Evolutionary conservation across 176 grass and related monocot species (phyloP), one percentile per base, ranked within the genome.

Genomic region (Pharus latifolius): DNA sequence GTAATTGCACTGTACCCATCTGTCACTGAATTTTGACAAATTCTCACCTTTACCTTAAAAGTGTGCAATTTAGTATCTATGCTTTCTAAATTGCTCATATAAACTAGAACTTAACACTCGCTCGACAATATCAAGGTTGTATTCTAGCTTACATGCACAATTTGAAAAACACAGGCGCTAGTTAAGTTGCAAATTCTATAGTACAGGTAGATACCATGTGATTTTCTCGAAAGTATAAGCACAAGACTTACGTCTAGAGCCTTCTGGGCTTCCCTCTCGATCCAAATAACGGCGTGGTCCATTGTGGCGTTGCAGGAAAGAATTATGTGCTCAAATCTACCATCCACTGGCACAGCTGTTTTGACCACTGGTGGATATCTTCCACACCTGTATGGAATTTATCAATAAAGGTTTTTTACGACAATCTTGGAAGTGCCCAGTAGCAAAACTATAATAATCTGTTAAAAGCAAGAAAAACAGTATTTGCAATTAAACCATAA

Each of bases 271-370:
- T 92, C 94, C 66, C 78, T 87, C 74, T 90, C 80, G 10, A 97
- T 92, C 80, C 85, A 90, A 75, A 97, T 61, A 47, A 97, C 88
- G 51, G 78, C 89, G 76, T 97, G 94, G 27, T 97, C 94, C 48
- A 60, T 73, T 31, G 89, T 97, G 49, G 94, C 94, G 7, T 97
- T 97, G 74, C 93, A 97, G 31, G 93, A 97, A 84, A 97, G 89
- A 49, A 97, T 80, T 28, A 97, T 87, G 41, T 92, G 89, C 69
- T 97, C 94, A 23, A 97, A 92, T 83, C 94, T 82, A 72, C 94
- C 94, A 74, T 97, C 89, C 13, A 97, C 94, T 0, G 94, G 94
- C 27, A 92, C 94, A 53, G 94, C 94, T 78, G 94, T 92, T 85
- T 88, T 90, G 38, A 97, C 84, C 24, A 97, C 78, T 13, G 94